phyloP scores from a whole-genome alignment of 345 rosid species.

The Nasturtium officinale region DNA sequence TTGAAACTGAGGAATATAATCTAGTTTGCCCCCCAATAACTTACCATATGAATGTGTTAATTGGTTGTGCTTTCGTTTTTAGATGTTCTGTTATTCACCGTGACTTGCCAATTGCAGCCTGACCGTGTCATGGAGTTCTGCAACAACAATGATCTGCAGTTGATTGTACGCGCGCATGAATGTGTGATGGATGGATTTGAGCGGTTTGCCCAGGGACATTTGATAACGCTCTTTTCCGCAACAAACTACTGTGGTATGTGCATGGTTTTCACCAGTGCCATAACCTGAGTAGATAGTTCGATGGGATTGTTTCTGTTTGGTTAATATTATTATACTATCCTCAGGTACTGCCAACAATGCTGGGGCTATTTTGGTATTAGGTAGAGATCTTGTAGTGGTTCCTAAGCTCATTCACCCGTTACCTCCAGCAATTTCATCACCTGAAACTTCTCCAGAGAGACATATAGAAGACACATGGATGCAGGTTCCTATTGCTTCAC shows the following conservation, averaged over 20 bases:
- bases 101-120: conserved; percentile 57
- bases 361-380: conserved; percentile 89
- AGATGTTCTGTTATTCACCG: conserved; percentile 24
- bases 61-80: conserved; percentile 24
- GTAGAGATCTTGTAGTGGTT: conserved; percentile 92
- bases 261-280: conserved; percentile 3
- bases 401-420: conserved; percentile 91
- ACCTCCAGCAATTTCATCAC: conserved; percentile 76
- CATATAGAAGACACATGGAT: conserved; percentile 93
- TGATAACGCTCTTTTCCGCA: conserved; percentile 91
- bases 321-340: neutral
- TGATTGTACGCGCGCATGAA: conserved; percentile 94
- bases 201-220: conserved; percentile 94
- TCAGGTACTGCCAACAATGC: conserved; percentile 94
- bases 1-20: conserved; percentile 8
- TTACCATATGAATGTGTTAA: conserved; percentile 5
- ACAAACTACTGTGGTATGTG: conserved; percentile 86
- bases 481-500: conserved; percentile 57
- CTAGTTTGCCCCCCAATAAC: neutral
- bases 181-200: conserved; percentile 98
- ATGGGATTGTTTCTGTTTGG: neutral
- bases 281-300: neutral
- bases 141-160: conserved; percentile 90
- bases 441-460: conserved; percentile 72
- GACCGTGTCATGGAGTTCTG: conserved; percentile 98